Conservation (phyloP, 345 rosid genomes). For the Syzygium grande region DNA sequence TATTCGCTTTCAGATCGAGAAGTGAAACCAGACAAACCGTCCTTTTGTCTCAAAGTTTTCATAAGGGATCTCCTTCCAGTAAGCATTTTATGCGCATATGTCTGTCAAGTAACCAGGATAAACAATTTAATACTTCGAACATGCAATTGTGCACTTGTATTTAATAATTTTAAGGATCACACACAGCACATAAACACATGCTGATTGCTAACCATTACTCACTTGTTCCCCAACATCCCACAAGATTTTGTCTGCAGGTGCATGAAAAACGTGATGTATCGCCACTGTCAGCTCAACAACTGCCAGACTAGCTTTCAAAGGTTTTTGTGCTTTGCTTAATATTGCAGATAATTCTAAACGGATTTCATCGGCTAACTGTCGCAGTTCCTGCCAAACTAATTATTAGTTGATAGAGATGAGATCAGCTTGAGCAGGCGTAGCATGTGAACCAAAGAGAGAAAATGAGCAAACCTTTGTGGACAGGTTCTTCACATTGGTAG, state of each 20-base stretch:
- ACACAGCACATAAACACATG: background rate
- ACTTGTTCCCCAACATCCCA: conserved; percentile 94
- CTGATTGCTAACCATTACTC: conserved; percentile 5
- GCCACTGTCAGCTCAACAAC: conserved; percentile 77
- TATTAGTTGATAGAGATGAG: background rate
- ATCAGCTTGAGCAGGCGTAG: background rate
- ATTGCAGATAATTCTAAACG: conserved; percentile 48
- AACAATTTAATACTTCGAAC: background rate
- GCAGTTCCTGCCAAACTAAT: conserved; percentile 54
- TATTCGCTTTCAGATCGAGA: conserved; percentile 66
- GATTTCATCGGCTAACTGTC: conserved; percentile 61
- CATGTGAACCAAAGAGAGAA: background rate
- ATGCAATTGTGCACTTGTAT: background rate
- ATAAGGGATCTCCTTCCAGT: conserved; percentile 70
- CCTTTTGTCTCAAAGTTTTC: conserved; percentile 48
- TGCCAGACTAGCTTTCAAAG: conserved; percentile 64
- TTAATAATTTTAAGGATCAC: background rate
- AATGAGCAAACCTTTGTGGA: conserved; percentile 42
- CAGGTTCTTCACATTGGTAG: conserved; percentile 69
- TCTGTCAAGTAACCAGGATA: conserved; percentile 30
- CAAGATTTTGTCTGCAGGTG: conserved; percentile 76
- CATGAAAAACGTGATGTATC: conserved; percentile 75
- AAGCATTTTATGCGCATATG: conserved; percentile 82
- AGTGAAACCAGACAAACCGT: conserved; percentile 57
- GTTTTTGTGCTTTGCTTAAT: conserved; percentile 32